Evolutionary conservation across 2,329 filamentous ascomycete genomes (phyloP).

Genomic region (Penicillium occitanis): DNA sequence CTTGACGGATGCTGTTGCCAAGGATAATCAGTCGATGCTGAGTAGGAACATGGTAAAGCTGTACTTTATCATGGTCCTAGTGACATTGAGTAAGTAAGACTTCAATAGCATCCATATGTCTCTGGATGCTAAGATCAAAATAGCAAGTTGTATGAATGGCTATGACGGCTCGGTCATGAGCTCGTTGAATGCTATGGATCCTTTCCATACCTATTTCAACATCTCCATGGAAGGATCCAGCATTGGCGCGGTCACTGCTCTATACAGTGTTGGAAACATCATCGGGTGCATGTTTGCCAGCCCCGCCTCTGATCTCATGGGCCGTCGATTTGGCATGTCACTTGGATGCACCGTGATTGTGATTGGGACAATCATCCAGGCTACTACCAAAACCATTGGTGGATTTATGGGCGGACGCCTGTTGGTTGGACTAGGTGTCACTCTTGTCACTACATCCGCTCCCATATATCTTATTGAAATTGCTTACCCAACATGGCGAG

Average conservation of each 20-base stretch:
- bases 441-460: slow-evolving; percentile 33
- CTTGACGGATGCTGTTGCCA: slow-evolving; percentile 10
- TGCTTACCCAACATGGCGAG: slow-evolving; percentile 32
- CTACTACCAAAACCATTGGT: slow-evolving; percentile 26
- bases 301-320: slow-evolving; percentile 49
- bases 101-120: neutral
- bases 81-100: slow-evolving; percentile 4
- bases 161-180: slow-evolving; percentile 39
- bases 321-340: slow-evolving; percentile 46
- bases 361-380: slow-evolving; percentile 29
- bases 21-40: slow-evolving; percentile 1
- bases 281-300: slow-evolving; percentile 44
- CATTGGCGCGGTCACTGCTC: slow-evolving; percentile 49
- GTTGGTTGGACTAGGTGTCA: slow-evolving; percentile 40
- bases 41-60: neutral
- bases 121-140: neutral
- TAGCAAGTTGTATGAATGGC: slow-evolving; percentile 26
- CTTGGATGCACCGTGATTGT: slow-evolving; percentile 39
- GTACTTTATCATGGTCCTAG: slow-evolving; percentile 5
- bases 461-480: slow-evolving; percentile 33
- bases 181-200: slow-evolving; percentile 47
- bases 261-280: slow-evolving; percentile 46
- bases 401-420: slow-evolving; percentile 33
- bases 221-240: slow-evolving; percentile 38
- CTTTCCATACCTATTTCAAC: slow-evolving; percentile 45